Conservation (phyloP, 2,329 filamentous ascomycete species). For the Xylariaceae sp. region DNA sequence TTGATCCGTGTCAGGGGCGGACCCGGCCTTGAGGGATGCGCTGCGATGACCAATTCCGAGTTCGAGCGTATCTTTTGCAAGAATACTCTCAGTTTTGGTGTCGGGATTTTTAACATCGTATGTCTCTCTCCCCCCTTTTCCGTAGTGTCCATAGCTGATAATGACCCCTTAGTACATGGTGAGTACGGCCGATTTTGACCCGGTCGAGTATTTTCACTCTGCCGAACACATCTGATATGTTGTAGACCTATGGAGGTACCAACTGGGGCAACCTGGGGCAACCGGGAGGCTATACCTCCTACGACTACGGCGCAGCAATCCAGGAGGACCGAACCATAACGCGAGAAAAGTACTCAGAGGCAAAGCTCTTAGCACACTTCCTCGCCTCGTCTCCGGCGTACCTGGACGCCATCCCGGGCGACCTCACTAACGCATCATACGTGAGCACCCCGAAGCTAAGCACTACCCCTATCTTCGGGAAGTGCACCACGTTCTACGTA, state of each 20-base stretch:
- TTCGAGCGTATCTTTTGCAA: slow-evolving; percentile 68
- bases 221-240: background rate
- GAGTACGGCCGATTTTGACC: background rate
- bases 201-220: background rate
- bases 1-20: slow-evolving; percentile 72
- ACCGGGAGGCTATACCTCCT: slow-evolving; percentile 57
- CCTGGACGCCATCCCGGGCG: slow-evolving; percentile 51
- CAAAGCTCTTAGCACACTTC: slow-evolving; percentile 70
- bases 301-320: slow-evolving; percentile 55
- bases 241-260: slow-evolving; percentile 64
- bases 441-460: slow-evolving; percentile 41
- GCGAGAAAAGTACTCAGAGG: slow-evolving; percentile 76
- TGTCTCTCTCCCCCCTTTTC: background rate
- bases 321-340: slow-evolving; percentile 58
- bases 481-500: slow-evolving; percentile 23
- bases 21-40: slow-evolving; percentile 59
- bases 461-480: slow-evolving; percentile 25
- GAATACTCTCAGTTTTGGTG: slow-evolving; percentile 47
- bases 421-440: slow-evolving; percentile 38
- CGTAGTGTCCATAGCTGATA: slow-evolving; percentile 39
- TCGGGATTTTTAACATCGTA: slow-evolving; percentile 58
- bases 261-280: slow-evolving; percentile 80
- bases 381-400: slow-evolving; percentile 67
- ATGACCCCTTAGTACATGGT: slow-evolving; percentile 8
- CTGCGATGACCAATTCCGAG: slow-evolving; percentile 52